These are phyloP conservation scores for Thamnidium elegans DNA, from an alignment of 192 early-diverging fungal species.

Conservation along the genomic window DNA sequence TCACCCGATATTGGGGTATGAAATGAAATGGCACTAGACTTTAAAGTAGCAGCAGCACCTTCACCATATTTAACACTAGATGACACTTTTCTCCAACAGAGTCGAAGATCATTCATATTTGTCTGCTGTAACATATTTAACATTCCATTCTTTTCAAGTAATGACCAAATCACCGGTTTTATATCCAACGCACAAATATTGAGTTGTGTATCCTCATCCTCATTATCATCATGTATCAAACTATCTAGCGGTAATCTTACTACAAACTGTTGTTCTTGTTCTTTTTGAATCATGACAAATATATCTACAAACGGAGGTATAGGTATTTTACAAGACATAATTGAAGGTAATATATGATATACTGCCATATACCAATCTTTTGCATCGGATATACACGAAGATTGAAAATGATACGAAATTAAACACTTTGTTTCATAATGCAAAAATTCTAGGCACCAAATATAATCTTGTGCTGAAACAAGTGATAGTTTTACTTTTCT, in stretches of 20 bases:
- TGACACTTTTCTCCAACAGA: background rate
- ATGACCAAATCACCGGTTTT: background rate
- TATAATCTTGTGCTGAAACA: background rate
- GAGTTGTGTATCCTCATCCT: background rate
- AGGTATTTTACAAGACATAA: background rate
- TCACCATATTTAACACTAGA: too few relatives aligned
- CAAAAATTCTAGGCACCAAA: conserved; percentile 5
- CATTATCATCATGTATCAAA: background rate
- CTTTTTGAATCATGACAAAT: background rate
- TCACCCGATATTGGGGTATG: background rate
- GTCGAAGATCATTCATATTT: background rate
- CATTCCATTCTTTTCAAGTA: background rate
- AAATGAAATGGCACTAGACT: too few relatives aligned
- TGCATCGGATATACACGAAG: background rate
- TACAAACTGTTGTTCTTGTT: background rate
- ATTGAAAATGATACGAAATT: conserved; percentile 7
- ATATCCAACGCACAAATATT: background rate
- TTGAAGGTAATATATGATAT: background rate
- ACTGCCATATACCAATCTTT: conserved; percentile 8
- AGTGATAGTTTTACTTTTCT: background rate
- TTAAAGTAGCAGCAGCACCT: too few relatives aligned
- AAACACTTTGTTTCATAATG: background rate
- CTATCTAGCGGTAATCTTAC: conserved; percentile 1
- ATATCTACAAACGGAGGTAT: conserved; percentile 7
- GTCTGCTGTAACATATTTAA: background rate